These are phyloP conservation scores for Conticribra weissflogii DNA, from an alignment of 108 stramenopile species.

Conservation along the genomic window DNA sequence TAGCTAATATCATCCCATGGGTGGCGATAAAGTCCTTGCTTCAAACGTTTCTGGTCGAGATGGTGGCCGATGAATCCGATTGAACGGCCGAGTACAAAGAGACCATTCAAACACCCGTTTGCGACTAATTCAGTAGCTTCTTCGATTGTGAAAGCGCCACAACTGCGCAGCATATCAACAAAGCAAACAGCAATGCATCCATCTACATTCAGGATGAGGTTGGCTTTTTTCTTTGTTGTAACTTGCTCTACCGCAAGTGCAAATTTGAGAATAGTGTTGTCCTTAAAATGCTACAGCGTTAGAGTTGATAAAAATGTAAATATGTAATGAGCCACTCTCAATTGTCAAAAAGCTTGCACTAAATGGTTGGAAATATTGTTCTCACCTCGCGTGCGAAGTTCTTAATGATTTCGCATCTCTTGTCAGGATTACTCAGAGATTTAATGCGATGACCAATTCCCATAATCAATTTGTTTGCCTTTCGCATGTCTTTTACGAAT, in stretches of 20 bases:
- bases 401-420: conserved; percentile 87
- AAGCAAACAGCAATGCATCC: conserved; percentile 93
- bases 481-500: conserved; percentile 84
- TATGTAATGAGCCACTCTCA: too few relatives aligned
- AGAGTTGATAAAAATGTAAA: too few relatives aligned
- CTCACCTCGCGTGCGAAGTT: conserved; percentile 80
- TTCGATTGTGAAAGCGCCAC: conserved; percentile 86
- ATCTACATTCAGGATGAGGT: conserved; percentile 93
- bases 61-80: conserved; percentile 93
- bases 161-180: conserved; percentile 89
- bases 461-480: conserved; percentile 90
- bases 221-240: conserved; percentile 90
- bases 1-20: conserved; percentile 93
- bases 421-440: conserved; percentile 86
- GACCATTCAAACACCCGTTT: conserved; percentile 91
- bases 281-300: conserved; percentile 85
- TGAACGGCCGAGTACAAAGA: conserved; percentile 87
- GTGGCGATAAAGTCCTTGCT: conserved; percentile 91
- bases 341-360: too few relatives aligned
- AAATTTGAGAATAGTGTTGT: conserved; percentile 84
- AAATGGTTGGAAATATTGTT: too few relatives aligned
- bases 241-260: conserved; percentile 89
- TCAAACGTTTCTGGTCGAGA: conserved; percentile 92
- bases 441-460: conserved; percentile 93
- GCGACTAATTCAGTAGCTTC: conserved; percentile 86